These are phyloP conservation scores for Delonix regia DNA, from an alignment of 306 rosid genomes.

Conservation along the genomic window DNA sequence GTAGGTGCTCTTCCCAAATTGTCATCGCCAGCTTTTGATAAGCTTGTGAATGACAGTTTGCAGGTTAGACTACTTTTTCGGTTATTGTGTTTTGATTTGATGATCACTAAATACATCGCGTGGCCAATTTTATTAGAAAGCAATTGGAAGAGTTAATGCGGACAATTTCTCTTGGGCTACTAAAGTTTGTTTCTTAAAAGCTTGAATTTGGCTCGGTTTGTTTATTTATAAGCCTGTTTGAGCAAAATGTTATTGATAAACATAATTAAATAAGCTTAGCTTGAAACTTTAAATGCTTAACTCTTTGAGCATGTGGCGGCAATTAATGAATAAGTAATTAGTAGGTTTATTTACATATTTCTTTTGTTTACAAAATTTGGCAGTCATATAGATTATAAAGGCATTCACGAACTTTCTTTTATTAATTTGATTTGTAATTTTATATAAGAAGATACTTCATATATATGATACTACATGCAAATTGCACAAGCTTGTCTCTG, in stretches of 20 bases:
- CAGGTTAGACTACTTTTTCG: conserved; percentile 50
- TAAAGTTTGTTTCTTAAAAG: too few species aligned
- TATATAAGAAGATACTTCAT: background rate
- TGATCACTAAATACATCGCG: background rate
- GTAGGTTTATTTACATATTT: background rate
- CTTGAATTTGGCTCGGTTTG: too few species aligned
- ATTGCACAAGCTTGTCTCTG: background rate
- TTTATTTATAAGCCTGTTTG: background rate
- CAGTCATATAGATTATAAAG: background rate
- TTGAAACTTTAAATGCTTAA: background rate
- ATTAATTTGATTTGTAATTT: background rate
- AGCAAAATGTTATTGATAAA: too few species aligned
- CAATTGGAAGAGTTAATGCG: background rate
- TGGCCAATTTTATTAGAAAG: background rate
- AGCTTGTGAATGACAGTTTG: conserved; percentile 65
- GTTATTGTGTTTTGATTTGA: background rate
- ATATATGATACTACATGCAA: background rate
- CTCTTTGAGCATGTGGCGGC: background rate
- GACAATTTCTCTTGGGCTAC: background rate
- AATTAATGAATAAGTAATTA: background rate
- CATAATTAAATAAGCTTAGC: too few species aligned
- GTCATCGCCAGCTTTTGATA: conserved; percentile 60
- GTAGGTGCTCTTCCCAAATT: conserved; percentile 67
- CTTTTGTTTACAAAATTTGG: background rate
- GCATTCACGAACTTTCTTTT: background rate